phyloP scores from a whole-genome alignment of 2,329 filamentous ascomycete species.

The Cercospora nicotianae region DNA sequence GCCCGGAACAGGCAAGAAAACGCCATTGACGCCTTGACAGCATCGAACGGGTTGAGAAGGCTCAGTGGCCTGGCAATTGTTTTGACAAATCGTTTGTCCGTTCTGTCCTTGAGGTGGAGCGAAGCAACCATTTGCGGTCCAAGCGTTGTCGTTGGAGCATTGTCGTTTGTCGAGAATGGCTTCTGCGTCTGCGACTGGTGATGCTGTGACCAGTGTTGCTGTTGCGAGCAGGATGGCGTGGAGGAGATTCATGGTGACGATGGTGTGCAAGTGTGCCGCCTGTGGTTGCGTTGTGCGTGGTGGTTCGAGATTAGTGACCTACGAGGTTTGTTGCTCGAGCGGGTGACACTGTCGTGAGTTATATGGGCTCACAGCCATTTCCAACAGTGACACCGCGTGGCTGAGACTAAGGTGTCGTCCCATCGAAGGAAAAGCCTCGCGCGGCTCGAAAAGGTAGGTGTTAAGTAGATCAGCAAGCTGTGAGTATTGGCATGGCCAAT shows the following conservation, averaged over 20 bases:
- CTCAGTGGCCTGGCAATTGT: background rate
- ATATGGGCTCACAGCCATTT: background rate
- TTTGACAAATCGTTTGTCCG: background rate
- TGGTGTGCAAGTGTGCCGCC: background rate
- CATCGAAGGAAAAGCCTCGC: background rate
- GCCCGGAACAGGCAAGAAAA: slow-evolving; percentile 3
- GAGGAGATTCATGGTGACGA: background rate
- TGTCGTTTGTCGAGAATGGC: background rate
- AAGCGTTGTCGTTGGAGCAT: slow-evolving; percentile 2
- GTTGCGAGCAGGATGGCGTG: background rate
- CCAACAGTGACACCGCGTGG: background rate
- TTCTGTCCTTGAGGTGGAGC: background rate
- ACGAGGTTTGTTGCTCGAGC: background rate
- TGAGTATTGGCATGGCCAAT: background rate
- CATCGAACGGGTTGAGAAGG: background rate
- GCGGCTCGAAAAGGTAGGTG: background rate
- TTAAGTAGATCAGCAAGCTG: background rate
- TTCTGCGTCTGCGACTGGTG: background rate
- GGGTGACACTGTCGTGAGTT: background rate
- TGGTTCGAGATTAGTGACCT: background rate
- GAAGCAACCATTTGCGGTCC: background rate
- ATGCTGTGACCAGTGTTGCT: background rate
- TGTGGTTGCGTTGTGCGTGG: background rate
- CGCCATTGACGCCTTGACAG: slow-evolving; percentile 1
- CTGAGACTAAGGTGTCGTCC: background rate